Percentiles rank a stretch among this genome's conserved stretches.
phyloP scores from a whole-genome alignment of 1,284 basidiomycete species.

The Sparassis latifolia region DNA sequence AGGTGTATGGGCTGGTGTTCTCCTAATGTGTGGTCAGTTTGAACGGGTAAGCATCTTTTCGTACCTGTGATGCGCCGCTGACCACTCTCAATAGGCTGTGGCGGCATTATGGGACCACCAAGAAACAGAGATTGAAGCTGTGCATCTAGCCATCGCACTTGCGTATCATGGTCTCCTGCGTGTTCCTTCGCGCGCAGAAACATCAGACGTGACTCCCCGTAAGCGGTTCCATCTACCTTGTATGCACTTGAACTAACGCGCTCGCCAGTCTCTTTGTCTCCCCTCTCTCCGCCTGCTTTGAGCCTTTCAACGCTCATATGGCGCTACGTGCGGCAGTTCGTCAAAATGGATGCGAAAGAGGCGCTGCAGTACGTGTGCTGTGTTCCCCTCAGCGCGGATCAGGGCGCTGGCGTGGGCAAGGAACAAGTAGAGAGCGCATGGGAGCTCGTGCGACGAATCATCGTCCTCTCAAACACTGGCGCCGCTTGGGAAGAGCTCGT shows the following conservation, averaged over 20 bases:
- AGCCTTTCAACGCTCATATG: slow-evolving; percentile 86
- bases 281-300: slow-evolving; percentile 59
- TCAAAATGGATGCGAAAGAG: slow-evolving; percentile 86
- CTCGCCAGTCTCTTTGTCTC: slow-evolving; percentile 55
- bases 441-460: slow-evolving; percentile 84
- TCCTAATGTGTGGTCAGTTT: slow-evolving; percentile 92
- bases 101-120: slow-evolving; percentile 86
- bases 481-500: slow-evolving; percentile 86
- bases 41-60: slow-evolving; percentile 59
- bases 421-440: slow-evolving; percentile 84
- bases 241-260: not conserved
- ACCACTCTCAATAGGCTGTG: slow-evolving; percentile 55
- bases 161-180: slow-evolving; percentile 92
- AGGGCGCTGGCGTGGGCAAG: slow-evolving; percentile 61
- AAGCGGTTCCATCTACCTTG: slow-evolving; percentile 26
- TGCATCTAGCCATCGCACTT: slow-evolving; percentile 89
- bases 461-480: slow-evolving; percentile 82
- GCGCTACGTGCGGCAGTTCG: slow-evolving; percentile 90
- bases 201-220: slow-evolving; percentile 80
- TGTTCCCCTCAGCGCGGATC: slow-evolving; percentile 78
- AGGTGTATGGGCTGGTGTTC: slow-evolving; percentile 85
- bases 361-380: slow-evolving; percentile 96
- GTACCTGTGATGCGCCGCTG: not conserved
- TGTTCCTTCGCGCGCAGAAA: slow-evolving; percentile 71
- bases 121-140: slow-evolving; percentile 88